Percentiles rank a stretch among this genome's conserved stretches.
Evolutionary conservation across 305 asterid genomes (phyloP).

Genomic region (Plantago coronopus): DNA sequence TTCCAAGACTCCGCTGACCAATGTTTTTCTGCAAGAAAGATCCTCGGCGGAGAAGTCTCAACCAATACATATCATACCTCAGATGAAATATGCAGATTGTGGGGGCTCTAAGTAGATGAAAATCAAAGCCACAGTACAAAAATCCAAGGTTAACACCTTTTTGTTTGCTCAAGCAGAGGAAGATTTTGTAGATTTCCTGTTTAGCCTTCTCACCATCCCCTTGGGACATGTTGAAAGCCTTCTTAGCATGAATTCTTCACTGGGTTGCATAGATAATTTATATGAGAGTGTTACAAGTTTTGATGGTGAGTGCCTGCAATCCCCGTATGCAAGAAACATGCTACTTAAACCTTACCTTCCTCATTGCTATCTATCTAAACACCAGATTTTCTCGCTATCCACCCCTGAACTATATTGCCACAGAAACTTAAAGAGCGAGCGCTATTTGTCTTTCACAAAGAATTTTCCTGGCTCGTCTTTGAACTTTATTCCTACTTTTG

Average conservation of each 20-base stretch:
- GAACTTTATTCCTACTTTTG: not conserved
- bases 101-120: constrained; percentile 5
- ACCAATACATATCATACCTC: not conserved
- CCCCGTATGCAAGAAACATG: not conserved
- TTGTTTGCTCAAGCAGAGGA: constrained; percentile 15
- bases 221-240: constrained; percentile 17
- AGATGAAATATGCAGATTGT: not conserved
- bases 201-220: constrained; percentile 14
- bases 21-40: not conserved
- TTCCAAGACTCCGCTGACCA: not conserved
- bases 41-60: not conserved
- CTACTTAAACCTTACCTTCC: constrained; percentile 12
- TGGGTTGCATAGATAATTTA: constrained; percentile 20
- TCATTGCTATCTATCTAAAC: not conserved
- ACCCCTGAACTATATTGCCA: not conserved
- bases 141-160: constrained; percentile 17
- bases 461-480: no score
- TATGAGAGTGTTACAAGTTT: constrained; percentile 3
- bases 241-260: constrained; percentile 1
- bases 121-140: constrained; percentile 16
- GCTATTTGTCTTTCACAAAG: no score
- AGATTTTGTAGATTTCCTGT: constrained; percentile 27
- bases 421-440: no score
- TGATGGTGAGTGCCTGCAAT: constrained; percentile 1
- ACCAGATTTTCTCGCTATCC: not conserved